Conservation (phyloP, 345 rosid genomes). For the Eucalyptus camaldulensis region DNA sequence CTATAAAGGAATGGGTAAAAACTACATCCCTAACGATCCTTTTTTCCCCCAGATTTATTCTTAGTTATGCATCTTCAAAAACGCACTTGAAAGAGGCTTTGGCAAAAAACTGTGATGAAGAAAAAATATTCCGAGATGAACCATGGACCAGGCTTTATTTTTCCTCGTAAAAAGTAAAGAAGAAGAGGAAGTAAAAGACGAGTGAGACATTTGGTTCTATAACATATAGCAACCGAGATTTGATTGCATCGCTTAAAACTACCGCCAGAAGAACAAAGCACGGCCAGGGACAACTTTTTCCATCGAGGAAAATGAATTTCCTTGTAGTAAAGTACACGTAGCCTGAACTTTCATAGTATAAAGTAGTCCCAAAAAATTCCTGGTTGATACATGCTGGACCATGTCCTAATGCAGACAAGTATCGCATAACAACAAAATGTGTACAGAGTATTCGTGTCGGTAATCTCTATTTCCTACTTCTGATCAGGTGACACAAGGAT, state of each 20-base stretch:
- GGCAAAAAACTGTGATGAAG: background rate
- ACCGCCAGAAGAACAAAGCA: background rate
- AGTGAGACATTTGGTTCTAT: background rate
- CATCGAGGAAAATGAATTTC: background rate
- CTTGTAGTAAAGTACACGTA: background rate
- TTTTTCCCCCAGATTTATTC: background rate
- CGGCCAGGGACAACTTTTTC: background rate
- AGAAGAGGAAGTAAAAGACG: background rate
- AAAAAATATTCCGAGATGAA: background rate
- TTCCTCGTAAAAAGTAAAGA: background rate
- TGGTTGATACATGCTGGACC: too few species aligned
- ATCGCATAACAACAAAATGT: background rate
- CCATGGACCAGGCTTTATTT: background rate
- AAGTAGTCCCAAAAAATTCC: background rate
- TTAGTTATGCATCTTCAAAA: background rate
- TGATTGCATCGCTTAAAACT: background rate
- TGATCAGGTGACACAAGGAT: background rate
- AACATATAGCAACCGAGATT: background rate
- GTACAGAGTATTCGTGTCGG: fast-evolving
- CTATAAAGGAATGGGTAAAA: slow-evolving; percentile 9
- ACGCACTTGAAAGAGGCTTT: background rate
- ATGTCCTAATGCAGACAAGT: background rate
- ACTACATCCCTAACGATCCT: background rate
- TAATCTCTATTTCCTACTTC: background rate
- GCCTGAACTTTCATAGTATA: background rate